phyloP scores from a whole-genome alignment of 495 filamentous ascomycete genomes.

The Trichoderma parareesei region DNA sequence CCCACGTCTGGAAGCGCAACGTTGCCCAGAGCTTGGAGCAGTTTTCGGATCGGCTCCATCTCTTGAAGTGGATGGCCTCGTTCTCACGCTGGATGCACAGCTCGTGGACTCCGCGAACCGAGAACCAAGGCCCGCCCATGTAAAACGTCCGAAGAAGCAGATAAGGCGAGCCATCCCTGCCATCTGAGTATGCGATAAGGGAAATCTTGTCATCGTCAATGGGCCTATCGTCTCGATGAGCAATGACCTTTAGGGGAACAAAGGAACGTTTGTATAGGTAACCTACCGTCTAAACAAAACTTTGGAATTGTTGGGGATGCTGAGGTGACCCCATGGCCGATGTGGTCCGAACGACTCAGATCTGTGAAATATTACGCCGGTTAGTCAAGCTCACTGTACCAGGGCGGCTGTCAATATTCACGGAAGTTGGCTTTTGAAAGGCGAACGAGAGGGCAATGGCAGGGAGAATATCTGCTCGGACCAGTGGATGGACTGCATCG shows the following conservation, averaged over 20 bases:
- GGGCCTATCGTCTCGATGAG: slow-evolving; percentile 22
- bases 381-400: neutral
- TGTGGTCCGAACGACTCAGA: slow-evolving; percentile 30
- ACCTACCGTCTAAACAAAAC: slow-evolving; percentile 45
- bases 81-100: slow-evolving; percentile 41
- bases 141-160: slow-evolving; percentile 32
- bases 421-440: slow-evolving; percentile 29
- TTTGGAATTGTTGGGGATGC: slow-evolving; percentile 36
- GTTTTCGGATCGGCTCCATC: slow-evolving; percentile 36
- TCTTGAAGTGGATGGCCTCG: slow-evolving; percentile 38
- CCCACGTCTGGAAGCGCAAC: slow-evolving; percentile 48
- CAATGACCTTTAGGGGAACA: no score
- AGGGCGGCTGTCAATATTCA: neutral
- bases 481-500: slow-evolving; percentile 35
- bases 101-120: slow-evolving; percentile 38
- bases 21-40: slow-evolving; percentile 42
- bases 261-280: neutral
- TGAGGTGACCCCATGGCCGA: slow-evolving; percentile 32
- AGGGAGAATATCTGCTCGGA: slow-evolving; percentile 50
- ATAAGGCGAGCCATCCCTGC: slow-evolving; percentile 32
- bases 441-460: slow-evolving; percentile 40
- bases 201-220: slow-evolving; percentile 46
- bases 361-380: slow-evolving; percentile 11
- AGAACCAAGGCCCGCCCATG: slow-evolving; percentile 37
- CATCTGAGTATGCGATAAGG: slow-evolving; percentile 38